Conservation (phyloP, 176 grass and related monocot genomes). For the Aegilops umbellulata region DNA sequence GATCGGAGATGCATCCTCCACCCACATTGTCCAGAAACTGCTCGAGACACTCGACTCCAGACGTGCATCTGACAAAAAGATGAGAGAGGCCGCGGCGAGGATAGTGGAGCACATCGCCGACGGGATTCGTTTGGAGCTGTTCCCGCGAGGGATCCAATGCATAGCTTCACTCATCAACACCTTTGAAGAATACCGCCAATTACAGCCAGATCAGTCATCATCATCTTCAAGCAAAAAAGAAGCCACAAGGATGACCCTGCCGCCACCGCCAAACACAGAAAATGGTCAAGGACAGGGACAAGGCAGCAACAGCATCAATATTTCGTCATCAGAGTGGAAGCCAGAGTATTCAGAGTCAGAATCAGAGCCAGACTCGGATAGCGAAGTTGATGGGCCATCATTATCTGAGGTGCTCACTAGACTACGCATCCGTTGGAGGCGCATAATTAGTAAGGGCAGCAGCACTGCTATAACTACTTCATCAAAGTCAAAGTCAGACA, state of each 20-base stretch:
- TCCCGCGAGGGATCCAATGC: background rate
- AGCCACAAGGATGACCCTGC: too few species aligned
- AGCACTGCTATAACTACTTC: too few species aligned
- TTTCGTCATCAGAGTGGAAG: too few species aligned
- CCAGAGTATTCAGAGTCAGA: background rate
- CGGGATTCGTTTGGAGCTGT: background rate
- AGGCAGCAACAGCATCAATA: too few species aligned
- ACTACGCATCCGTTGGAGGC: too few species aligned
- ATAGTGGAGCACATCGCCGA: background rate
- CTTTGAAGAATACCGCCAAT: background rate
- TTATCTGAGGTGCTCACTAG: too few species aligned
- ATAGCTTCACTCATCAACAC: background rate
- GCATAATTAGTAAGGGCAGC: too few species aligned
- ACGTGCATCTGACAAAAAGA: rapidly evolving
- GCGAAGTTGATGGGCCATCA: rapidly evolving
- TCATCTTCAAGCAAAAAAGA: background rate
- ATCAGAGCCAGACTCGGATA: background rate
- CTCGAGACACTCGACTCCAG: background rate
- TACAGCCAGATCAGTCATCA: background rate
- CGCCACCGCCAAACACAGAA: too few species aligned
- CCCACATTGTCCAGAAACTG: background rate
- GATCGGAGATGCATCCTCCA: background rate
- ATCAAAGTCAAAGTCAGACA: too few species aligned
- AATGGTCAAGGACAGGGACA: too few species aligned
- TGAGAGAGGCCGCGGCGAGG: background rate